These are phyloP conservation scores for Auxenochlorella pyrenoidosa DNA, from an alignment of 139 green algal genomes.

Conservation along the genomic window DNA sequence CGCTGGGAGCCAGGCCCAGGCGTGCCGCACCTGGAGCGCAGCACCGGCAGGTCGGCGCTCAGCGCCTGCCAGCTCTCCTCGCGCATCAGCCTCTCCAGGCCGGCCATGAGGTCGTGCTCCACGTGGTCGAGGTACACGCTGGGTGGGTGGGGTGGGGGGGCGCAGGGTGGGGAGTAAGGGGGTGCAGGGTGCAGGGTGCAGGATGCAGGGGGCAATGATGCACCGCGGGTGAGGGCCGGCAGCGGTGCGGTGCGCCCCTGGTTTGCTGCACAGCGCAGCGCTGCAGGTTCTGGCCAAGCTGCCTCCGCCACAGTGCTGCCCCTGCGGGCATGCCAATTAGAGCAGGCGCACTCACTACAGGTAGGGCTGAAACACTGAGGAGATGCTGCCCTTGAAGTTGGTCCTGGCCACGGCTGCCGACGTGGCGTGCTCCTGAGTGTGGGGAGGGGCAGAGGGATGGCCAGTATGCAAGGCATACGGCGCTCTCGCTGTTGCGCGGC, in stretches of 20 bases:
- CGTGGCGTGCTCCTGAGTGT: constrained; percentile 36
- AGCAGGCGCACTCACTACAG: constrained; percentile 46
- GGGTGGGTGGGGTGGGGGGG: background rate
- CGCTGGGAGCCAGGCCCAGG: too few species aligned
- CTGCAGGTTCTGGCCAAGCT: background rate
- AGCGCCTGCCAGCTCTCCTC: constrained; percentile 88
- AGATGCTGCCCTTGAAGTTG: constrained; percentile 81
- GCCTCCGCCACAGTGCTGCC: background rate
- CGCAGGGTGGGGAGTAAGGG: background rate
- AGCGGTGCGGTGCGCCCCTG: background rate
- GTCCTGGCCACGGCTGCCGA: constrained; percentile 54
- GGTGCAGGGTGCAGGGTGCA: background rate
- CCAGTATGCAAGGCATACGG: too few species aligned
- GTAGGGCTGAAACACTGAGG: constrained; percentile 80
- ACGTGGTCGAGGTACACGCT: constrained; percentile 83
- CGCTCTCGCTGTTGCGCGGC: too few species aligned
- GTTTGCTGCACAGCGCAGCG: background rate
- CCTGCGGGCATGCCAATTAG: background rate
- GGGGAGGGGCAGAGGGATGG: background rate
- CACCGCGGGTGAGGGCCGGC: too few species aligned
- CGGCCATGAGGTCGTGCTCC: constrained; percentile 71
- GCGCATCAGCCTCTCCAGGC: constrained; percentile 74
- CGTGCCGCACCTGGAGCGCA: too few species aligned
- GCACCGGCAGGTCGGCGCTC: constrained; percentile 57
- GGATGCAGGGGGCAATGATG: background rate